These are phyloP conservation scores for Pulveroboletus sp. DNA, from an alignment of 768 basidiomycete genomes.

Conservation along the genomic window DNA sequence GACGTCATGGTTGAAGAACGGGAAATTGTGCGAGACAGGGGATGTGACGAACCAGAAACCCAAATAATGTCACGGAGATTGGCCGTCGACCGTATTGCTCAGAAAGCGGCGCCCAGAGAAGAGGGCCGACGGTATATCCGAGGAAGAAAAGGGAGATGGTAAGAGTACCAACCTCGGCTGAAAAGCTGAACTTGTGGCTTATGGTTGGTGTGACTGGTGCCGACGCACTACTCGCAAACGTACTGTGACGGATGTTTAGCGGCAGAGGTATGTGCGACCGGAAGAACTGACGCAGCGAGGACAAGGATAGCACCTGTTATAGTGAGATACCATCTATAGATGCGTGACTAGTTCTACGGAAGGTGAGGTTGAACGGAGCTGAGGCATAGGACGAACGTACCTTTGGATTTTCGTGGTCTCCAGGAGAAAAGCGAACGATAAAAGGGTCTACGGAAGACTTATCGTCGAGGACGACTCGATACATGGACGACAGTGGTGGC, in stretches of 20 bases:
- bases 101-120: conserved; percentile 55
- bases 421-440: conserved; percentile 29
- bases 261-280: neutral
- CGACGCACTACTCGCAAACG: conserved; percentile 60
- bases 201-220: conserved; percentile 44
- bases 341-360: conserved; percentile 45
- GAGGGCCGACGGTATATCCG: conserved; percentile 64
- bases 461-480: conserved; percentile 10
- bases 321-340: conserved; percentile 49
- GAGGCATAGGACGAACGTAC: conserved; percentile 22
- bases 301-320: conserved; percentile 46
- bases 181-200: conserved; percentile 44
- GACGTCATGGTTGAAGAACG: neutral
- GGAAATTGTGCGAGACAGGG: neutral
- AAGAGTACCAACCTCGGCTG: conserved; percentile 47
- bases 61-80: conserved; percentile 51
- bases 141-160: conserved; percentile 59
- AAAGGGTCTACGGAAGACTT: conserved; percentile 21
- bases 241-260: conserved; percentile 32
- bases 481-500: conserved; percentile 8
- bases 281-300: conserved; percentile 45
- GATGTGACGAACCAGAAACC: conserved; percentile 43
- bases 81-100: conserved; percentile 56
- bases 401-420: conserved; percentile 45
- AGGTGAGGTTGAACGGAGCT: neutral